Base-by-base conservation (phyloP, 768 basidiomycete species). In the Podaxis pistillaris region DNA sequence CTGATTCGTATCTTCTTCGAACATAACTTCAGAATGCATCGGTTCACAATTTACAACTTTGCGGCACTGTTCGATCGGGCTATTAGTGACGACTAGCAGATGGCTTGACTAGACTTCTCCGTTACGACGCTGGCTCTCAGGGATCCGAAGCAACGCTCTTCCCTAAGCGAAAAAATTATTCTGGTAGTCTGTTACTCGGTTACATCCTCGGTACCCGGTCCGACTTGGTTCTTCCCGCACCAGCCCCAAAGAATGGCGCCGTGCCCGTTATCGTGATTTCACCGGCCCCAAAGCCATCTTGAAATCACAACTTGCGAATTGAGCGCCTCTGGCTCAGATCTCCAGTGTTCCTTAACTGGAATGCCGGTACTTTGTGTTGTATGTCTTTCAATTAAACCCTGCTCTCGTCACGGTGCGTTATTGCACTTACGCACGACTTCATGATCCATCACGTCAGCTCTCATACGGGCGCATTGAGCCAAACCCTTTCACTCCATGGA, bases 371-470 rank as follows among this genome's bases (percentile, higher is more conserved):
- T 12, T n/a, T 19, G 13, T 55, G 19, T 49, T 12, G 9, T 47
- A 37, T 54, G 24, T 30, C 30, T 38, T 30, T 30, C 24, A 47
- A 55, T 19, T 38, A 54, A 46, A 46, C 40, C 26, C 41, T 11
- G 6, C 30, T 37, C 38, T 54, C 28, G 30, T 44, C 8, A 44
- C 33, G n/a, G 51, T 11, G 3, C n/a, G 17, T 37, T 36, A 50
- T 46, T 54, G 19, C 2, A 24, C 50, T 30, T 26, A 40, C 26
- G 3, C 63, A 49, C 57, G 64, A 64, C 60, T 64, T 38, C 64
- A 67, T 69, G 56, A 62, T 61, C 51, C 65, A 61, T 71, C 68
- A 68, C 67, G 66, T 71, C 70, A 68, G 28, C 17, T 54, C 28
- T 19, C 52, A 50, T 64, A 64, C 65, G 58, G 65, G 67, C 63